Evolutionary conservation across 805 yeast genomes (phyloP).

Genomic region (Zygosaccharomyces kombuchaensis): DNA sequence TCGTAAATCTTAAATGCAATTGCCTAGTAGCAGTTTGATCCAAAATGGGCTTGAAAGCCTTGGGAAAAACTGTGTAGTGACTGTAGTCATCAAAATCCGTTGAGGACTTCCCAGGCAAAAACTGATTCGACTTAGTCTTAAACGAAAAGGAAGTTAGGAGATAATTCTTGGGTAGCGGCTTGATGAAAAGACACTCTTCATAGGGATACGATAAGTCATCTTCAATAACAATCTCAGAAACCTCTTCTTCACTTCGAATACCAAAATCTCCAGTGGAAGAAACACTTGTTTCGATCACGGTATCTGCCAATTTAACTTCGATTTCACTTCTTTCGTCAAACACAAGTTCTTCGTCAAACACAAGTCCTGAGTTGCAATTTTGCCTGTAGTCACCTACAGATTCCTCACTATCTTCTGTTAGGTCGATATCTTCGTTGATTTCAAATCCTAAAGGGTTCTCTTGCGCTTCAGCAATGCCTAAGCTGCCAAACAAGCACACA

Average conservation of each 20-base stretch:
- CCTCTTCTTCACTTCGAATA: neutral
- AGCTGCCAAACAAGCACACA: neutral
- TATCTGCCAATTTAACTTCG: neutral
- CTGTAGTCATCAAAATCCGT: conserved; percentile 25
- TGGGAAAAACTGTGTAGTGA: conserved; percentile 73
- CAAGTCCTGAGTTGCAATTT: neutral
- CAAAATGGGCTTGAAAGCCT: conserved; percentile 72
- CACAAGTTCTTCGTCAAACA: conserved; percentile 1
- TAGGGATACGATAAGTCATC: conserved; percentile 41
- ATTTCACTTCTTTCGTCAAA: neutral
- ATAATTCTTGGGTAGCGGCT: conserved; percentile 70
- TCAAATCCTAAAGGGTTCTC: conserved; percentile 1
- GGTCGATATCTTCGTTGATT: conserved; percentile 8
- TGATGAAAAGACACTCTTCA: conserved; percentile 56
- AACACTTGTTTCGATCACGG: neutral
- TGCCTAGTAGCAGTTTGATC: conserved; percentile 63
- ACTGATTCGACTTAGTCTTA: conserved; percentile 51
- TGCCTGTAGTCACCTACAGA: conserved; percentile 4
- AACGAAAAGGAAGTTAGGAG: conserved; percentile 70
- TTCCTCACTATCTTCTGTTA: neutral
- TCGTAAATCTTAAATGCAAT: conserved; percentile 79
- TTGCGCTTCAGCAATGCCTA: neutral
- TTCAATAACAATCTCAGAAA: neutral
- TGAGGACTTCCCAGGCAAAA: conserved; percentile 26
- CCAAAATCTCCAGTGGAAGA: neutral